A percentile compares a stretch with the other conserved stretches of the same genome.
phyloP scores from a whole-genome alignment of 176 grass and related monocot species.

The Cenchrus purpureus region DNA sequence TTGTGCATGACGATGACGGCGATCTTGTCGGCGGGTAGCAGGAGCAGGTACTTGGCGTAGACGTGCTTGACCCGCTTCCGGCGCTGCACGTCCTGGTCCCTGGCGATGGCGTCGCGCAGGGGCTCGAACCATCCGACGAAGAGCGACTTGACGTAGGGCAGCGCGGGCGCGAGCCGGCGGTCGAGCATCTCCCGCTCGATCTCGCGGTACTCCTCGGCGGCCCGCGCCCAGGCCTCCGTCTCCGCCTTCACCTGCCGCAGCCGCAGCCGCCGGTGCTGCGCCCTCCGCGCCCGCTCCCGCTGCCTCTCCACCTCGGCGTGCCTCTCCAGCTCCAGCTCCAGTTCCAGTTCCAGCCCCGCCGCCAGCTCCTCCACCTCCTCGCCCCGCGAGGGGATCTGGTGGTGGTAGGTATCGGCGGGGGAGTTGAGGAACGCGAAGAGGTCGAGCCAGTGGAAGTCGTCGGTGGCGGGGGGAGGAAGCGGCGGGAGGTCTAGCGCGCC shows the following conservation, averaged over 20 bases:
- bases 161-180: conserved; percentile 74
- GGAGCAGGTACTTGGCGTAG: conserved; percentile 67
- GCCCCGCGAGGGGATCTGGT: conserved; percentile 30
- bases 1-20: conserved; percentile 96
- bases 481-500: background rate
- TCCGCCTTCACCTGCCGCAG: conserved; percentile 85
- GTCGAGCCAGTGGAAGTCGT: conserved; percentile 64
- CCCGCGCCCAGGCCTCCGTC: conserved; percentile 88
- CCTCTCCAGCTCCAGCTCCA: conserved; percentile 37
- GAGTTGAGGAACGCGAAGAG: conserved; percentile 62
- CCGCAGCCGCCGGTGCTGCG: conserved; percentile 56
- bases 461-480: conserved; percentile 36
- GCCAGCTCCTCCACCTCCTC: background rate
- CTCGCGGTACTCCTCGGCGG: conserved; percentile 83
- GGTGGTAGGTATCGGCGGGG: conserved; percentile 51
- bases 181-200: conserved; percentile 95
- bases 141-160: conserved; percentile 88
- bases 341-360: background rate
- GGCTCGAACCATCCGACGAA: conserved; percentile 97
- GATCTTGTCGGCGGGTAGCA: conserved; percentile 87
- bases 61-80: conserved; percentile 65
- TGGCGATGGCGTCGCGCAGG: conserved; percentile 71
- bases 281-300: conserved; percentile 34
- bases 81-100: conserved; percentile 68
- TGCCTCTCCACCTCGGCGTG: conserved; percentile 8